phyloP scores from a whole-genome alignment of 352 stramenopile species.

The Phytophthora melonis region DNA sequence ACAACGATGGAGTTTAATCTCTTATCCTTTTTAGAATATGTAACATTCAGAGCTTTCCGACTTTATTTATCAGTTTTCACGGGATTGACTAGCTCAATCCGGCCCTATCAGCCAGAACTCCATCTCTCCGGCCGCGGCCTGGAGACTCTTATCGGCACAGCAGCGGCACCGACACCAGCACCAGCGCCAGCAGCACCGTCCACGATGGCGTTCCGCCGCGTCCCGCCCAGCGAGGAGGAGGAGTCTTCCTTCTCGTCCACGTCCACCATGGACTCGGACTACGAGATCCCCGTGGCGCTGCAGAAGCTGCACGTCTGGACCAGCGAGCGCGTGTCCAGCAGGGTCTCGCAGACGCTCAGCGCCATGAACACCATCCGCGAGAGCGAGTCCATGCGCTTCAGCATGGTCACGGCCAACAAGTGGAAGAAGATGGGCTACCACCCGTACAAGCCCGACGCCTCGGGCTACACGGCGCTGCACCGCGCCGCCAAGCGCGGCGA shows the following conservation, averaged over 20 bases:
- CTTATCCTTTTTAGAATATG: too few relatives aligned
- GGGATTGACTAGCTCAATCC: not conserved
- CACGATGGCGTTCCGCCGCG: slow-evolving; percentile 35
- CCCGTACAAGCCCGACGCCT: slow-evolving; percentile 82
- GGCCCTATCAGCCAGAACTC: slow-evolving; percentile 6
- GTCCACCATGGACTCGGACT: slow-evolving; percentile 88
- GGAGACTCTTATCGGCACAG: not conserved
- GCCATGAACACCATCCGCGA: slow-evolving; percentile 78
- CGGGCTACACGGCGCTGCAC: slow-evolving; percentile 85
- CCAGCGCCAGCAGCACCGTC: not conserved
- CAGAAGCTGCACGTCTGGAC: slow-evolving; percentile 68
- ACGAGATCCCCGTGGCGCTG: slow-evolving; percentile 79
- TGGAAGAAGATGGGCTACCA: slow-evolving; percentile 89
- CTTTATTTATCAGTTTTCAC: too few relatives aligned
- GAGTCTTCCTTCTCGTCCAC: slow-evolving; percentile 82
- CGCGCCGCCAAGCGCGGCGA: slow-evolving; percentile 79
- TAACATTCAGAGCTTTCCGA: too few relatives aligned
- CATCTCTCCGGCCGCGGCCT: slow-evolving; percentile 6
- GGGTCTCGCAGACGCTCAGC: slow-evolving; percentile 66
- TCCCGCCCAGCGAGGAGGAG: slow-evolving; percentile 48
- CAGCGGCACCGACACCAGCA: too few relatives aligned
- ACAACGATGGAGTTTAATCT: too few relatives aligned
- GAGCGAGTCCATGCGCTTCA: slow-evolving; percentile 83
- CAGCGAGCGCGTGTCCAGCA: slow-evolving; percentile 74
- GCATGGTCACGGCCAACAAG: slow-evolving; percentile 79